phyloP scores from a whole-genome alignment of 805 yeast genomes.

The Hanseniaspora vineae region DNA sequence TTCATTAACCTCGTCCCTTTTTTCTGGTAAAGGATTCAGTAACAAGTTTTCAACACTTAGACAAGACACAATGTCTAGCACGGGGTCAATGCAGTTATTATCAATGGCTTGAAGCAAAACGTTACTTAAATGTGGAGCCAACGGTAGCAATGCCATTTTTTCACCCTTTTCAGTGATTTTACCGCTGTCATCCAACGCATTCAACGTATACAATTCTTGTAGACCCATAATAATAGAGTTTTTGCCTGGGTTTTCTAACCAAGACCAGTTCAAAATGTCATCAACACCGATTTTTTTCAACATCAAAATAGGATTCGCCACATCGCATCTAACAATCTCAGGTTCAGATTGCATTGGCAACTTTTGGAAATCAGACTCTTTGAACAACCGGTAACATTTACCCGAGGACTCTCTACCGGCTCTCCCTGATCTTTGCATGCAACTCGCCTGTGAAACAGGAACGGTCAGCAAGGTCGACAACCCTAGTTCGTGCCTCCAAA shows the following conservation, averaged over 20 bases:
- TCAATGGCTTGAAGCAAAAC: slow-evolving; percentile 65
- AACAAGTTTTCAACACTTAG: slow-evolving; percentile 83
- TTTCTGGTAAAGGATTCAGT: slow-evolving; percentile 65
- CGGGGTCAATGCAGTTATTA: slow-evolving; percentile 42
- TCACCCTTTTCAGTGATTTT: slow-evolving; percentile 67
- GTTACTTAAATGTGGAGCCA: slow-evolving; percentile 84
- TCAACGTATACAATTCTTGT: slow-evolving; percentile 61
- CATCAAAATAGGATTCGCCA: slow-evolving; percentile 72
- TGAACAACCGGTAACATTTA: slow-evolving; percentile 72
- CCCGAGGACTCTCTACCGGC: slow-evolving; percentile 98
- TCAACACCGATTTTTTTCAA: slow-evolving; percentile 72
- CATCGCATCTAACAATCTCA: slow-evolving; percentile 78
- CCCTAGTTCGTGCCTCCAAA: slow-evolving; percentile 89
- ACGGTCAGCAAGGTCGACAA: slow-evolving; percentile 85
- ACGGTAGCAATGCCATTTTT: slow-evolving; percentile 78
- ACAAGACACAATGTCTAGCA: slow-evolving; percentile 83
- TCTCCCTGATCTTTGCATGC: slow-evolving; percentile 92
- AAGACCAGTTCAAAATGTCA: slow-evolving; percentile 75
- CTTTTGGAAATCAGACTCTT: slow-evolving; percentile 52
- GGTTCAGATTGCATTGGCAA: slow-evolving; percentile 80
- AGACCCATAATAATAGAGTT: slow-evolving; percentile 67
- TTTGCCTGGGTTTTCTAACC: slow-evolving; percentile 86
- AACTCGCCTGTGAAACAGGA: slow-evolving; percentile 88
- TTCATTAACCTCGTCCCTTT: slow-evolving; percentile 74
- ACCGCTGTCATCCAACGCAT: slow-evolving; percentile 70